phyloP scores from a whole-genome alignment of 805 yeast genomes.

The Schizosaccharomyces octosporus region DNA sequence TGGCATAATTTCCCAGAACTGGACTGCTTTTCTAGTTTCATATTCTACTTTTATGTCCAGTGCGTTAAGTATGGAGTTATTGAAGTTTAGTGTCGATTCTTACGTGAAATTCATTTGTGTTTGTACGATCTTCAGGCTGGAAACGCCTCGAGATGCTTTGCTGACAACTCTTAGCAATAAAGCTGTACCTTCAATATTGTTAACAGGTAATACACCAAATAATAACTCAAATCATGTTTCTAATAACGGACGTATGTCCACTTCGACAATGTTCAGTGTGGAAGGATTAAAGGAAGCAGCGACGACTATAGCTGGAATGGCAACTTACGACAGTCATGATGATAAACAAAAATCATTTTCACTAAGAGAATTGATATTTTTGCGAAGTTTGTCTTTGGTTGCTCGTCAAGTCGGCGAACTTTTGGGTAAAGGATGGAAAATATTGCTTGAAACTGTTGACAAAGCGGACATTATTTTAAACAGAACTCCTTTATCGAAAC shows the following conservation, averaged over 20 bases:
- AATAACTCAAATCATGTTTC: background rate
- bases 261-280: background rate
- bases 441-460: background rate
- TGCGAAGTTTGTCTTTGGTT: background rate
- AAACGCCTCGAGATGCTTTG: slow-evolving; percentile 33
- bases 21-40: slow-evolving; percentile 19
- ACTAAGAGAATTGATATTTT: background rate
- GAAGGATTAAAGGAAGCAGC: slow-evolving; percentile 1
- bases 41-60: slow-evolving; percentile 34
- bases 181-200: slow-evolving; percentile 10
- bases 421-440: background rate
- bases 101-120: slow-evolving; percentile 64
- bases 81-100: slow-evolving; percentile 41
- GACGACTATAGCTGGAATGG: background rate
- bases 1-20: slow-evolving; percentile 9
- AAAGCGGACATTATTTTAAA: background rate
- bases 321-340: background rate
- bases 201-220: slow-evolving; percentile 5
- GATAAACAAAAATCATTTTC: background rate
- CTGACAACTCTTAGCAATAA: slow-evolving; percentile 13
- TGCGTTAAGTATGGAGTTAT: slow-evolving; percentile 43
- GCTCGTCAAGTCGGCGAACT: background rate
- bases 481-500: background rate
- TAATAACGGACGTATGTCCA: background rate
- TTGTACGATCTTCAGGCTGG: slow-evolving; percentile 45